Conservation (phyloP, 805 yeast genomes). For the Candida sonorensis region DNA sequence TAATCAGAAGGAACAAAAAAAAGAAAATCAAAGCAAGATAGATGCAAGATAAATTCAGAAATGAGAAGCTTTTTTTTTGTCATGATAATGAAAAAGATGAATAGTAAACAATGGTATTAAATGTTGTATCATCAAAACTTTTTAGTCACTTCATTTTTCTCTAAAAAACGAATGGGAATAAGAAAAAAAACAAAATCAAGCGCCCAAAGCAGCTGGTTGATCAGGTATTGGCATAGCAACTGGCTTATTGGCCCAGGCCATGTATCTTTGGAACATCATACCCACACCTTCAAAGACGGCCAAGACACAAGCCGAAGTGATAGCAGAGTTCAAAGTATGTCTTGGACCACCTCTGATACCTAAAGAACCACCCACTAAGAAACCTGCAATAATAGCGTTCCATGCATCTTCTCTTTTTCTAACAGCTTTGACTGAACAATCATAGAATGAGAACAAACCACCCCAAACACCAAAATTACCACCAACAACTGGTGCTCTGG, state of each 20-base stretch:
- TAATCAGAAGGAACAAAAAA: too few relatives aligned
- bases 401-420: slow-evolving; percentile 98
- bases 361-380: slow-evolving; percentile 95
- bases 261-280: slow-evolving; percentile 84
- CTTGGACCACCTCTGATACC: slow-evolving; percentile 99
- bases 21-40: too few relatives aligned
- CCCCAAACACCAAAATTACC: slow-evolving; percentile 99
- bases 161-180: too few relatives aligned
- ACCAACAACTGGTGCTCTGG: slow-evolving; percentile 97
- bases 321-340: slow-evolving; percentile 93
- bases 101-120: too few relatives aligned
- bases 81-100: too few relatives aligned
- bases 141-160: too few relatives aligned
- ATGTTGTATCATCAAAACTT: too few relatives aligned
- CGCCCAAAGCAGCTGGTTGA: slow-evolving; percentile 25
- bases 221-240: slow-evolving; percentile 55
- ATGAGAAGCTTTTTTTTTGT: too few relatives aligned
- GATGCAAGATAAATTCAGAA: too few relatives aligned
- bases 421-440: slow-evolving; percentile 90
- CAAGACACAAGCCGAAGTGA: slow-evolving; percentile 92
- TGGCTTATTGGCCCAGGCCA: slow-evolving; percentile 78
- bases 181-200: too few relatives aligned
- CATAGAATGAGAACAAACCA: slow-evolving; percentile 92
- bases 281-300: slow-evolving; percentile 99
- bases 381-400: slow-evolving; percentile 97